Percentiles rank a stretch among this genome's conserved stretches.
Conservation (phyloP, 192 early-diverging fungal species). For the Tieghemiomyces parasiticus region DNA sequence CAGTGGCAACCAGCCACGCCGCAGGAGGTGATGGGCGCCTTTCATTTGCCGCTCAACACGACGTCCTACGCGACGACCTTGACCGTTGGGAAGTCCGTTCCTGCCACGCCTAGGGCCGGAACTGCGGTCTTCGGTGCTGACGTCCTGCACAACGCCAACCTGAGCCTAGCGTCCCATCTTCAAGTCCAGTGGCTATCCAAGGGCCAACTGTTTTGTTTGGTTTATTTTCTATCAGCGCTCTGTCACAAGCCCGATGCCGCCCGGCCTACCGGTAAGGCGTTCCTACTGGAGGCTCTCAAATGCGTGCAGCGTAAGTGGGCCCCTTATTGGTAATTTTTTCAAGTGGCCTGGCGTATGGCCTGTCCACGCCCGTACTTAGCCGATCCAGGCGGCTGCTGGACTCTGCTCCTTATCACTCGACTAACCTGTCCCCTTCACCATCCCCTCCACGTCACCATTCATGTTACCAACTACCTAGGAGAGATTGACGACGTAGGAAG, state of each 20-base stretch:
- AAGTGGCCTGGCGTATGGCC: too few species aligned
- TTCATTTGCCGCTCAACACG: background rate
- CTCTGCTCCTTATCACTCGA: background rate
- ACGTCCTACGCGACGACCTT: background rate
- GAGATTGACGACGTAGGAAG: background rate
- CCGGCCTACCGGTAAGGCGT: background rate
- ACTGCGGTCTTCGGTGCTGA: background rate
- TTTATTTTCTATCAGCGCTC: background rate
- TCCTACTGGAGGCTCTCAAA: background rate
- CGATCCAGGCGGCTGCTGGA: background rate
- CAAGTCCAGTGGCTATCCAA: conserved; percentile 1
- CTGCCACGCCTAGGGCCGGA: background rate
- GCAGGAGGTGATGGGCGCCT: background rate
- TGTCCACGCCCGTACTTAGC: background rate
- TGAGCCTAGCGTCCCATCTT: background rate
- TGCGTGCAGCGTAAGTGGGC: background rate
- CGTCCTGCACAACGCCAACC: background rate
- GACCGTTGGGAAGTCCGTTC: background rate
- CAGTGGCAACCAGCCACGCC: background rate
- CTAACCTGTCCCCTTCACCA: background rate
- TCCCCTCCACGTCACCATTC: too few species aligned
- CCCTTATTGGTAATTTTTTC: background rate
- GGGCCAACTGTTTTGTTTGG: conserved; percentile 1
- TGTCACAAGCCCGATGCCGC: background rate
- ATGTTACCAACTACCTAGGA: background rate